Base-by-base conservation (phyloP, 176 grass and related monocot species). In the Carex pumila region DNA sequence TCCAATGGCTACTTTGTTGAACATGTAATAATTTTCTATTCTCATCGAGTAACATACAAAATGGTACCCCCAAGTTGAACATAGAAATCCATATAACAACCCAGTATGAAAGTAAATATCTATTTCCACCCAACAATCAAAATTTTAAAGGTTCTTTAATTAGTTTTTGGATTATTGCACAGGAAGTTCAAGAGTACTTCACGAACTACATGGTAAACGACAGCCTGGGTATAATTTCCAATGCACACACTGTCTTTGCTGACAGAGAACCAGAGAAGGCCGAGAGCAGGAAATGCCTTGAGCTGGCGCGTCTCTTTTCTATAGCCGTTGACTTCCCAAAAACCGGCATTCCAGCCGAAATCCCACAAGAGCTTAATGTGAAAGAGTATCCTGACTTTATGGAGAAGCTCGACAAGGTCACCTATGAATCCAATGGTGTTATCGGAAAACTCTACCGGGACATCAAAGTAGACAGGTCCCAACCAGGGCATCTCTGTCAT, bases 321-420 rank as follows among this genome's bases (percentile, higher is more conserved):
- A 83, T 98, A 82, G 95, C 95, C 66, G 92, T 95, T 4, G 95
- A 98, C 79, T 98, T 95, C 59, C 91, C 95, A 53, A 98, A 95
- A 82, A 98, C 95, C 60, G 95, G 95, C 87, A 75, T 95, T 34
- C 89, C 91, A 1, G 92, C 93, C 65, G 74, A 63, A 71, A 95
- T 94, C 82, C 95, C 92, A 3, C 80, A 37, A 50, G 37, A 86
- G 19, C 49, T 95, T 31, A 5, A 89, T 86, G 92, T 90, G 53
- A 95, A 83, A 70, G 91, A 93, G 71, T 98, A 98, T 71, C 95
- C 95, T 17, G 95, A 98, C 84, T 98, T 98, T 18, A 98, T 98
- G 95, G 95, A 95, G 75, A 98, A 98, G 81, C 82, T 86, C 0
- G 89, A 91, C 59, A 93, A 85, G 78, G 79, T 34, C 61, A 93